phyloP scores from a whole-genome alignment of 1,284 basidiomycete species.

The Apiotrichum porosum region DNA sequence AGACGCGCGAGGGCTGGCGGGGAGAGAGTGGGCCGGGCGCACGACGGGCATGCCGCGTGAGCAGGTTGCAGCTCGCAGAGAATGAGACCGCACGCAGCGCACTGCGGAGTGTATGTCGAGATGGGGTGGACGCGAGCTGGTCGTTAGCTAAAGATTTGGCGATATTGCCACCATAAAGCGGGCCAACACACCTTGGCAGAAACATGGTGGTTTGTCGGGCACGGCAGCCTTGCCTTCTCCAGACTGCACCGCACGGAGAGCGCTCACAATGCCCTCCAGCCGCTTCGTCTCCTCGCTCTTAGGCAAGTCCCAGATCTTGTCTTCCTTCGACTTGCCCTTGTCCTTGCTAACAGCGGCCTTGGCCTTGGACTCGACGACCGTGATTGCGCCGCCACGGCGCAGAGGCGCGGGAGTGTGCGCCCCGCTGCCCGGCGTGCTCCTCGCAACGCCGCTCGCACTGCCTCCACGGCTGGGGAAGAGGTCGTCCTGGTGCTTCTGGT shows the following conservation, averaged over 20 bases:
- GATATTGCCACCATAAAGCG: too few relatives aligned
- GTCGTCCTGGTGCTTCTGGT: constrained; percentile 32
- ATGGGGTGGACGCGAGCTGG: constrained; percentile 47
- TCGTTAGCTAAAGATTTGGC: constrained; percentile 4
- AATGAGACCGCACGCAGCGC: constrained; percentile 45
- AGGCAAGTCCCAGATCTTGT: constrained; percentile 43
- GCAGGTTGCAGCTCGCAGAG: constrained; percentile 44
- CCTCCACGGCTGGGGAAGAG: constrained; percentile 3
- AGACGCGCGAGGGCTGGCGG: constrained; percentile 41
- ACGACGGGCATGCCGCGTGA: constrained; percentile 49
- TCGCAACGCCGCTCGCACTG: constrained; percentile 2
- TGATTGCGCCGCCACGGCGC: constrained; percentile 21
- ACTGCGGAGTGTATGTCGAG: constrained; percentile 46
- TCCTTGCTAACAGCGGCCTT: constrained; percentile 9
- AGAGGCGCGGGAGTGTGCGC: constrained; percentile 4
- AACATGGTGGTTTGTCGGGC: constrained; percentile 34
- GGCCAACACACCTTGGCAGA: constrained; percentile 48
- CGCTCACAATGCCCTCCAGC: constrained; percentile 33
- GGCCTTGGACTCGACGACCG: constrained; percentile 22
- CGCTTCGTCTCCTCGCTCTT: constrained; percentile 38
- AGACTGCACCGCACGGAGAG: constrained; percentile 29
- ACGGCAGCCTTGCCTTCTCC: constrained; percentile 23
- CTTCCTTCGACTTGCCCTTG: constrained; percentile 15
- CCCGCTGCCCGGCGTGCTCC: constrained; percentile 4
- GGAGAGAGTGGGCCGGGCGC: constrained; percentile 22